Base-by-base conservation (phyloP, 352 stramenopile genomes). In the Peronosclerospora sorghi region DNA sequence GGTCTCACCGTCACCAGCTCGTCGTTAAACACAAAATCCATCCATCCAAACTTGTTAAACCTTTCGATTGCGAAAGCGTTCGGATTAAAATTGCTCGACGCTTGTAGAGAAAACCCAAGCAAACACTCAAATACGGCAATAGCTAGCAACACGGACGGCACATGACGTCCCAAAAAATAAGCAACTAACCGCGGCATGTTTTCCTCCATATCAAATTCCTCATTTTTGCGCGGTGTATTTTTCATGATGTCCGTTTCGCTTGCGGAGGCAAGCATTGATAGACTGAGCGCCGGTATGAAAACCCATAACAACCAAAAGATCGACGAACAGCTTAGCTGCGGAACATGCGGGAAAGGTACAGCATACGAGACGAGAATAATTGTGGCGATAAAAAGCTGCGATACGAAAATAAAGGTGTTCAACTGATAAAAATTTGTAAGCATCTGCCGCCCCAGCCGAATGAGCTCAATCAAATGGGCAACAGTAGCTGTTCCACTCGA, bases 291-390 rank as follows among this genome's bases (percentile, higher is more conserved):
- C 1, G 80, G 80, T 9, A 93, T 73, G 7, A 93, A 60, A 14
- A 83, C 54, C 77, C 77, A 93, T 1, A 93, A 51, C 20, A 93
- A 51, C 75, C 75, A 93, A 30, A 89, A 83, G 26, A 93, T 86
- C 7, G 77, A 90, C 8, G 62, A 56, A 36, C 73, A 86, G 35
- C 69, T 82, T 6, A 90, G 45, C 40, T 85, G 74, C 13, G 80
- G 73, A 10, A 86, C 69, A 20, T 84, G 55, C 12, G 80, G 80
- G 47, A 93, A 87, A 27, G 80, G 80, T 23, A 86, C 49, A 7
- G 77, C 36, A 41, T 90, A 87, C 0, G 75, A 73, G 1, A 56
- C 48, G 15, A 83, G 48, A 23, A 93, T 80, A 28, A 90, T 30
- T 28, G 75, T 87, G 19, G 75, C 77, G 20, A 93, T 63, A 40